Conservation (phyloP, 164 flowering plant species). For the Nymphaea colorata region DNA sequence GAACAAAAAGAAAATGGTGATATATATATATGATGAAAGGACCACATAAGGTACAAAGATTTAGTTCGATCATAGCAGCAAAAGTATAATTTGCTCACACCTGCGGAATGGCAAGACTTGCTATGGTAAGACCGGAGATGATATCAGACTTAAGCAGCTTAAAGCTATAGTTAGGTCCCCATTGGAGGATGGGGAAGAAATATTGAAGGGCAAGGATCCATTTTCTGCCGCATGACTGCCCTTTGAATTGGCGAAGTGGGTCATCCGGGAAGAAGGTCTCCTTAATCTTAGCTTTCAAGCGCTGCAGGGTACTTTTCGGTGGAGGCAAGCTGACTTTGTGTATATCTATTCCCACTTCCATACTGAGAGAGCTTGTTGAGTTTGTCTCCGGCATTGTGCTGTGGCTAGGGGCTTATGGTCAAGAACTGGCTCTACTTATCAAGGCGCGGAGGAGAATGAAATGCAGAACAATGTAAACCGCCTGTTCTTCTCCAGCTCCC, state of each 20-base stretch:
- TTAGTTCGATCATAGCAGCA: background rate
- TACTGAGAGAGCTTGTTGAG: constrained; percentile 8
- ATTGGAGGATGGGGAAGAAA: constrained; percentile 73
- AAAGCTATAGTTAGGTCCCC: constrained; percentile 66
- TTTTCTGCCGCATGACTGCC: constrained; percentile 31
- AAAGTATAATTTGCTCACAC: constrained; percentile 11
- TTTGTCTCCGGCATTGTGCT: background rate
- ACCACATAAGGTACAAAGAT: background rate
- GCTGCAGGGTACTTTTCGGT: constrained; percentile 25
- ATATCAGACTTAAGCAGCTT: constrained; percentile 63
- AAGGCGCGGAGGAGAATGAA: background rate
- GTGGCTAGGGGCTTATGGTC: background rate
- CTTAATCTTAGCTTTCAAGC: constrained; percentile 43
- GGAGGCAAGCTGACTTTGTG: constrained; percentile 66
- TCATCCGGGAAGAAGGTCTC: constrained; percentile 94
- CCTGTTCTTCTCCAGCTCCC: constrained; percentile 4
- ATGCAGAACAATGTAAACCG: background rate
- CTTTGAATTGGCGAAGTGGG: constrained; percentile 74
- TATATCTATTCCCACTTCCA: constrained; percentile 33
- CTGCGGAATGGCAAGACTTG: constrained; percentile 93
- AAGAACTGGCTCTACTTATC: background rate
- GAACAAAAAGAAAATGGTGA: background rate
- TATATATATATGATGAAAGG: background rate
- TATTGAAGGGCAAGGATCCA: constrained; percentile 51
- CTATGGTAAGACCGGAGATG: constrained; percentile 84